Percentiles rank a stretch among this genome's conserved stretches.
phyloP scores from a whole-genome alignment of 2,329 filamentous ascomycete genomes.

The Ophiognomonia clavigignenti-juglandacearum region DNA sequence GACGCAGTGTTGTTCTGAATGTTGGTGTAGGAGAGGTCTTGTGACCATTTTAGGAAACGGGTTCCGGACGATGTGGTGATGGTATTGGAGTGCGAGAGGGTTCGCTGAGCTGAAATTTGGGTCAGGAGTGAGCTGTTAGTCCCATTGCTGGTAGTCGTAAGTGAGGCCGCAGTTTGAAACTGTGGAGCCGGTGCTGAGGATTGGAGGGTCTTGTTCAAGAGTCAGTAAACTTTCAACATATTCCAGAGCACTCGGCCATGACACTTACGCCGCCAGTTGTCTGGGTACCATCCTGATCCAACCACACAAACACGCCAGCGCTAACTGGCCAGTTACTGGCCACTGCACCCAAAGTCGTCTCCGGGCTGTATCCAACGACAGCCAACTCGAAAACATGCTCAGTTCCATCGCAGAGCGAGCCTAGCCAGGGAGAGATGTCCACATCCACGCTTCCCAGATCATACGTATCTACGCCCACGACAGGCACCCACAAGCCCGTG shows the following conservation, averaged over 20 bases:
- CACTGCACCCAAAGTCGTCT: conserved; percentile 45
- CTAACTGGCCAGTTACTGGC: conserved; percentile 68
- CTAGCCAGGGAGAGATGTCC: conserved; percentile 73
- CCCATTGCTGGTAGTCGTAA: no score
- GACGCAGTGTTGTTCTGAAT: conserved; percentile 37
- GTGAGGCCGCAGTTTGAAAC: no score
- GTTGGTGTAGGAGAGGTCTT: conserved; percentile 49
- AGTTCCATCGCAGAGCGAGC: conserved; percentile 60
- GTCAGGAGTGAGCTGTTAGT: no score
- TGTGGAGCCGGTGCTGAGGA: no score
- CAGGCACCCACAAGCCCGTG: conserved; percentile 69
- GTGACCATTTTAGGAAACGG: conserved; percentile 46
- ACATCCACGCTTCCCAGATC: conserved; percentile 76
- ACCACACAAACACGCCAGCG: conserved; percentile 74
- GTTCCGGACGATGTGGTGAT: conserved; percentile 34
- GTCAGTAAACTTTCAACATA: conserved; percentile 15
- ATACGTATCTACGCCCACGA: conserved; percentile 74
- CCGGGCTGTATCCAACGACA: conserved; percentile 43
- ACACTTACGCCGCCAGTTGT: conserved; percentile 45
- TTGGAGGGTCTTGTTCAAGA: not conserved
- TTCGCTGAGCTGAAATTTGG: conserved; percentile 43
- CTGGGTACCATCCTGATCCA: conserved; percentile 43
- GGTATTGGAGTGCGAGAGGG: conserved; percentile 50
- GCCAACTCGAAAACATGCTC: conserved; percentile 64
- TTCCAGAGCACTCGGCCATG: conserved; percentile 4